Evolutionary conservation across 176 grass and related monocot genomes (phyloP), one percentile per base, ranked within the genome.

Genomic region (Paspalum vaginatum): DNA sequence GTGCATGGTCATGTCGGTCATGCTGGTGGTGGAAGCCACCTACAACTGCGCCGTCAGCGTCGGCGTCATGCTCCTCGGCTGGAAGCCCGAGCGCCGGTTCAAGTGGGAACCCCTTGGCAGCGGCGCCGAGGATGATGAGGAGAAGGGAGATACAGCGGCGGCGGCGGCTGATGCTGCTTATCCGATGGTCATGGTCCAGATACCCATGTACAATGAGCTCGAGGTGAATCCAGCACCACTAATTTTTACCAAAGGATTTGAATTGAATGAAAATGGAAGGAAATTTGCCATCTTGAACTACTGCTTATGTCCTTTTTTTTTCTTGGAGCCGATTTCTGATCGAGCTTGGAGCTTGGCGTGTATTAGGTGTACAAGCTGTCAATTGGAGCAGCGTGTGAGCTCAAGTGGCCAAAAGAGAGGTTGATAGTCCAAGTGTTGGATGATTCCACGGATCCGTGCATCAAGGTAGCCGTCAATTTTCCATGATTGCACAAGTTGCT

Each of bases 161-260:
- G 32, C 32, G 32, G 57, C 56, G 10, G 55, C 54, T 9, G 54
- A 20, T 22, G 21, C 4, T 13, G 48, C 48, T 37, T 89, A 88
- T 69, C 94, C 94, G 26, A 72, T 88, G 88, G 91, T 97, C 45
- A 42, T 97, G 40, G 80, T 93, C 25, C 94, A 97, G 77, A 97
- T 97, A 67, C 94, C 94, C 84, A 97, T 97, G 94, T 89, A 89
- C 80, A 97, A 97, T 61, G 91, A 97, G 68, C 83, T 93, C 69
- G 94, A 97, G 94, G 94, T 93, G 39, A 72, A 61, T 27, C 6
- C 24, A 4, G 57, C 1, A 5, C 22, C 11, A 3, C 57, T 60
- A 10, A 60, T 12, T 60, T 25, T 25, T 58, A 24, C 55, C 4
- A 48, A 63, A 49, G 8, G 16, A 58, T 58, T 22, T 58, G n/a